phyloP scores from a whole-genome alignment of 2,329 filamentous ascomycete genomes.

The Myriangium duriaei region DNA sequence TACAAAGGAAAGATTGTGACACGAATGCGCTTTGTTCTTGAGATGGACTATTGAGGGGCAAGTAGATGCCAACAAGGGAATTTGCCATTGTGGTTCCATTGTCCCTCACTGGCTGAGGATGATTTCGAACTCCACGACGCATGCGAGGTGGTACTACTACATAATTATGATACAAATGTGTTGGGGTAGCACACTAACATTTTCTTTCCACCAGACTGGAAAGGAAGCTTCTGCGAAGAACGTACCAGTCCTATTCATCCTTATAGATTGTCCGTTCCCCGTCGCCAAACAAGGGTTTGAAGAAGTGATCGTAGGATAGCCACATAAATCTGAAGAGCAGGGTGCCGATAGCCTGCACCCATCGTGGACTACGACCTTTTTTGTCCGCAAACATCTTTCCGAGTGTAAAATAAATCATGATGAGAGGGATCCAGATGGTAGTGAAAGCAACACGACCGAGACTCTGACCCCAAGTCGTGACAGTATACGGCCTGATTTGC shows the following conservation, averaged over 20 bases:
- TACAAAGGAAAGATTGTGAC: too few species aligned
- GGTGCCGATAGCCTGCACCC: slow-evolving; percentile 45
- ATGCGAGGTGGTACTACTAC: too few species aligned
- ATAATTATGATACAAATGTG: neutral
- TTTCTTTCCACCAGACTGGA: too few species aligned
- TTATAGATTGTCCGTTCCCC: slow-evolving; percentile 54
- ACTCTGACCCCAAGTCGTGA: slow-evolving; percentile 54
- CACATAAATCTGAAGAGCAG: slow-evolving; percentile 47
- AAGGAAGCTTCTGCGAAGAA: neutral
- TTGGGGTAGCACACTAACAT: neutral
- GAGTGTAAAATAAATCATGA: slow-evolving; percentile 42
- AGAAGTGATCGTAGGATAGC: slow-evolving; percentile 51
- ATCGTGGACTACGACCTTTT: slow-evolving; percentile 54
- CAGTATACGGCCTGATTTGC: slow-evolving; percentile 54
- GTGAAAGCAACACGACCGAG: slow-evolving; percentile 54
- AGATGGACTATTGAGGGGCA: too few species aligned
- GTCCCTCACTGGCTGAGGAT: too few species aligned
- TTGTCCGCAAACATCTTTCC: slow-evolving; percentile 46
- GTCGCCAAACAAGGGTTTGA: slow-evolving; percentile 64
- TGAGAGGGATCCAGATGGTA: slow-evolving; percentile 43
- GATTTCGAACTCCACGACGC: too few species aligned
- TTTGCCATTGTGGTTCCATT: too few species aligned
- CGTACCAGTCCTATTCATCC: slow-evolving; percentile 14
- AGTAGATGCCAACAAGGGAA: too few species aligned
- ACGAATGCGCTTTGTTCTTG: too few species aligned